These are phyloP conservation scores for Penicillium simplicissimum DNA, from an alignment of 495 filamentous ascomycete species.

Conservation along the genomic window DNA sequence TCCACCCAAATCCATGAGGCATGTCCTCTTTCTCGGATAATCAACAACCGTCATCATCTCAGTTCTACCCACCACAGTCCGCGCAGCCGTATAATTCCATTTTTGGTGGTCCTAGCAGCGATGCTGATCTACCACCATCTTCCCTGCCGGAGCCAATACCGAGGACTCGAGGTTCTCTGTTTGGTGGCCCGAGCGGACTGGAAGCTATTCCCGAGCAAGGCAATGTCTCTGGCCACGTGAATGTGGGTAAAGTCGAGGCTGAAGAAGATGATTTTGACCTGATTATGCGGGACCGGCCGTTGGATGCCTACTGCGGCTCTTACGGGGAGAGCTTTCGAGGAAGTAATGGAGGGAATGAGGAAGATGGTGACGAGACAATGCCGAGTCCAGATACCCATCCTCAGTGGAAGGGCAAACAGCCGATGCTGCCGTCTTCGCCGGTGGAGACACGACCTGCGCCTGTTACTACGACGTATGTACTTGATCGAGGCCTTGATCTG, in stretches of 20 bases:
- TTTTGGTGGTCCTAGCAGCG: constrained; percentile 43
- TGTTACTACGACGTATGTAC: constrained; percentile 14
- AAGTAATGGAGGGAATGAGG: constrained; percentile 21
- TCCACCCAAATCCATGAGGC: constrained; percentile 17
- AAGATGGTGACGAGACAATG: not conserved
- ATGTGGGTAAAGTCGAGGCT: not conserved
- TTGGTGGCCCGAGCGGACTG: constrained; percentile 34
- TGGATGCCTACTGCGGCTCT: constrained; percentile 23
- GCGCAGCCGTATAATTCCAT: constrained; percentile 39
- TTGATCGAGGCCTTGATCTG: constrained; percentile 28
- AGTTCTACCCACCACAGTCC: constrained; percentile 35
- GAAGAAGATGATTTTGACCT: constrained; percentile 27
- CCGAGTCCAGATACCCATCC: not conserved
- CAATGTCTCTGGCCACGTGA: constrained; percentile 9
- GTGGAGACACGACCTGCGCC: not conserved
- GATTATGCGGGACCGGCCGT: constrained; percentile 26
- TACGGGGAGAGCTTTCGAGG: constrained; percentile 29
- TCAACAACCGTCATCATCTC: constrained; percentile 22
- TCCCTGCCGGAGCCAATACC: constrained; percentile 22
- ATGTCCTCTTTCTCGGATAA: constrained; percentile 40
- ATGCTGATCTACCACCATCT: constrained; percentile 30
- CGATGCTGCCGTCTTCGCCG: not conserved
- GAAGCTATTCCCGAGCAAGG: constrained; percentile 22
- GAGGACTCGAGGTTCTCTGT: constrained; percentile 28
- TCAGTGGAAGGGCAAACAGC: not conserved